Percentiles rank a stretch among this genome's conserved stretches.
Conservation (phyloP, 2,329 filamentous ascomycete genomes). For the Fonsecaea multimorphosa region DNA sequence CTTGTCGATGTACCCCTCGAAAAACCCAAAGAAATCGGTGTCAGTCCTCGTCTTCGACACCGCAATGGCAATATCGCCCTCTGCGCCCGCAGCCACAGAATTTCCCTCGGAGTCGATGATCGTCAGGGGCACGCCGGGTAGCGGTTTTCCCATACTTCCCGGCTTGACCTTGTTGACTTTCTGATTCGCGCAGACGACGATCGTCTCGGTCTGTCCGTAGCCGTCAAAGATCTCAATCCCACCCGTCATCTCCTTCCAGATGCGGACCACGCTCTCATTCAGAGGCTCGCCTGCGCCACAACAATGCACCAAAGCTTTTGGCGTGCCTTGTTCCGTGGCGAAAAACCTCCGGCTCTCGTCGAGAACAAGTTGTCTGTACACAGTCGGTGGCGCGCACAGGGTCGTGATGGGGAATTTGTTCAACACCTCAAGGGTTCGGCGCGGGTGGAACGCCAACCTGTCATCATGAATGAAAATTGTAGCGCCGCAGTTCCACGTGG, state of each 20-base stretch:
- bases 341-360: constrained; percentile 43
- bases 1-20: constrained; percentile 38
- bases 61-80: constrained; percentile 49
- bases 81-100: constrained; percentile 40
- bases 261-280: constrained; percentile 49
- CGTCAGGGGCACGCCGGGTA: constrained; percentile 47
- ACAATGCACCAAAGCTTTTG: constrained; percentile 46
- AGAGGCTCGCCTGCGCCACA: constrained; percentile 50
- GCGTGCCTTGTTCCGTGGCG: constrained; percentile 33
- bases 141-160: constrained; percentile 51
- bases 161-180: constrained; percentile 44
- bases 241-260: constrained; percentile 46
- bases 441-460: constrained; percentile 44
- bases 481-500: constrained; percentile 50
- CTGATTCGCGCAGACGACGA: constrained; percentile 50
- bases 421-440: constrained; percentile 44
- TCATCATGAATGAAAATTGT: constrained; percentile 51
- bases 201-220: constrained; percentile 52
- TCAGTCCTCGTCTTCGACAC: constrained; percentile 18
- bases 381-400: constrained; percentile 50
- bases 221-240: constrained; percentile 49
- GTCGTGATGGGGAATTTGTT: constrained; percentile 50
- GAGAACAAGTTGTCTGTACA: constrained; percentile 50
- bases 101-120: constrained; percentile 45
- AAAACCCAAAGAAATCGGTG: constrained; percentile 35